Base-by-base conservation (phyloP, 2,329 filamentous ascomycete species). In the Paraphoma chrysanthemicola region DNA sequence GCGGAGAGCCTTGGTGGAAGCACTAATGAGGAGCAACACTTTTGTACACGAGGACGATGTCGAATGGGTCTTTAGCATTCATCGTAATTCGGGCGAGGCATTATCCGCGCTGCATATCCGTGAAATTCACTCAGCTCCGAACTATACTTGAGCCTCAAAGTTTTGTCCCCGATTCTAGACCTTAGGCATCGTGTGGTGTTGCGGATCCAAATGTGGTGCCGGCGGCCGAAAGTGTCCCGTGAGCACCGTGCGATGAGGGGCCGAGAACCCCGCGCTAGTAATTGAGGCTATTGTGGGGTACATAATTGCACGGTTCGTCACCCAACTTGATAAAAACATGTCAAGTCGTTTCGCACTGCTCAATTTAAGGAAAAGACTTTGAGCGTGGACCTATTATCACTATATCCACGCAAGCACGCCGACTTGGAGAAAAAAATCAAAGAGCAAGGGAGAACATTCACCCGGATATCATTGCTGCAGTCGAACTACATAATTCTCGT, bases 231-330 rank as follows among this genome's bases (percentile, higher is more conserved):
- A 14, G 18, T 51, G 18, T 46, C 33, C 47, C 50, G 50, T 51
- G 44, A 43, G 18, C 11, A 28, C 46, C 44, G 44, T 29, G 29
- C 46, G 14, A 54, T 62, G 62, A 60, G 62, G 62, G 62, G 62
- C 48, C 51, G 36, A 33, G 18, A 53, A 44, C 64, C 66, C 62
- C 64, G 59, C 66, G 60, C 64, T 66, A 66, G 48, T 38, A 45
- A 17, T 51, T 53, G 51, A 57, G 47, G 54, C 43, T 53, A 44
- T 51, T 68, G 63, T 67, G 64, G 64, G 64, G 57, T 54, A 42
- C 43, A 38, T 46, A 53, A 23, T 31, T n/a, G 51, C 49, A 41
- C 45, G 42, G 33, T 36, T 31, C 18, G 46, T 55, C 46, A 44
- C 48, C 44, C 23, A 5, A 23, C 23, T 23, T 23, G 23, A 18